Percentiles rank a stretch among this genome's conserved stretches.
Evolutionary conservation across 441 rosid species (phyloP).

Genomic region (Omphalea diandra): DNA sequence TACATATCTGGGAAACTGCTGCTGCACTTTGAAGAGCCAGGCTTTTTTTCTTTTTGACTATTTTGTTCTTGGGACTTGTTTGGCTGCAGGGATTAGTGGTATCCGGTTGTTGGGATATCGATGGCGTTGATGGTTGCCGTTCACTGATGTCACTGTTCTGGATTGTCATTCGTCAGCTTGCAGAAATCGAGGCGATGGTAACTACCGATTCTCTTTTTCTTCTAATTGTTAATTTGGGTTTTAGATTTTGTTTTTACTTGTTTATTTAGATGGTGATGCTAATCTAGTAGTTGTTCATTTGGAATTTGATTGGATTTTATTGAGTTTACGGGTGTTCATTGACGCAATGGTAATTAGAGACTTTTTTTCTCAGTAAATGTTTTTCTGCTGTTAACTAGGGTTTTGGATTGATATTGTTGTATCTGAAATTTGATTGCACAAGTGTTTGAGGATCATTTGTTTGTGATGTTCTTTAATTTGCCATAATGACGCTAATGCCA

Average conservation of each 20-base stretch:
- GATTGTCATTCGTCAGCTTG: conserved; percentile 57
- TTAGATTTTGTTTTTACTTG: too few relatives aligned
- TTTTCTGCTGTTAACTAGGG: too few relatives aligned
- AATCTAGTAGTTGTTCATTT: not conserved
- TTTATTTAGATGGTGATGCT: too few relatives aligned
- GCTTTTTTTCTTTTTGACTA: too few relatives aligned
- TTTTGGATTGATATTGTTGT: too few relatives aligned
- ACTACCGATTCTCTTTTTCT: not conserved
- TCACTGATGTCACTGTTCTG: conserved; percentile 61
- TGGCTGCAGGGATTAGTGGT: conserved; percentile 8
- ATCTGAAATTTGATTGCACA: not conserved
- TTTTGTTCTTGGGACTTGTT: too few relatives aligned
- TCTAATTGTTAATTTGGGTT: conserved; percentile 22
- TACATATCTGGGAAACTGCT: too few relatives aligned
- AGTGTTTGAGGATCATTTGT: not conserved
- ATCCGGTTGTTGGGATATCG: not conserved
- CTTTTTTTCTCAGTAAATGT: too few relatives aligned
- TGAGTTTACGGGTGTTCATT: too few relatives aligned
- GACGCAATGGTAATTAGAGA: too few relatives aligned
- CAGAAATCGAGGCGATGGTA: conserved; percentile 56
- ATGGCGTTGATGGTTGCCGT: conserved; percentile 41
- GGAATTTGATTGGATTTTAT: not conserved
- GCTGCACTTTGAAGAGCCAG: too few relatives aligned
- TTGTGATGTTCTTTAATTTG: not conserved
- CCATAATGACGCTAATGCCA: not conserved